Conservation (phyloP, 164 flowering plant genomes). For the Saururus chinensis region DNA sequence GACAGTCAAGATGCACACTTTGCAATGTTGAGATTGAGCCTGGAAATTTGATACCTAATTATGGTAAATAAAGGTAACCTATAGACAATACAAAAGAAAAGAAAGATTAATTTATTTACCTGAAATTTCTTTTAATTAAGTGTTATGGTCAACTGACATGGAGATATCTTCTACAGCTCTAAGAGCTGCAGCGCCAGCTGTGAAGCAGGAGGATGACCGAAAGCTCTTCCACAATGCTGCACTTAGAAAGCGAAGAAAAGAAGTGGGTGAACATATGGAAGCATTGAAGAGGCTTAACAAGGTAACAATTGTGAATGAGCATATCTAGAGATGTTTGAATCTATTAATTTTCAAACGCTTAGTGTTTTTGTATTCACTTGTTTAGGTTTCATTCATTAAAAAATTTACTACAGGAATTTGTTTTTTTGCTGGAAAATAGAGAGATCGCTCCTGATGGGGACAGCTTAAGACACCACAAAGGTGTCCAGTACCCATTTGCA, state of each 20-base stretch:
- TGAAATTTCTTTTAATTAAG: neutral
- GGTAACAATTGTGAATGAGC: constrained; percentile 24
- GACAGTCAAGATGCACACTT: constrained; percentile 77
- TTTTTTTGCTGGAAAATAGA: constrained; percentile 66
- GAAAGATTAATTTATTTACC: neutral
- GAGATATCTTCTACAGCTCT: constrained; percentile 39
- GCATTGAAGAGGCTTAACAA: constrained; percentile 40
- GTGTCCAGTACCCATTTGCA: constrained; percentile 83
- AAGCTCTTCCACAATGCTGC: constrained; percentile 81
- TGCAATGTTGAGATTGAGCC: constrained; percentile 70
- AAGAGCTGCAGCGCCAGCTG: constrained; percentile 91
- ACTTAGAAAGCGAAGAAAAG: constrained; percentile 76
- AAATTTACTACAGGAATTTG: no score
- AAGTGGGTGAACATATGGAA: constrained; percentile 54
- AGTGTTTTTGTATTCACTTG: neutral
- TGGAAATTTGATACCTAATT: constrained; percentile 67
- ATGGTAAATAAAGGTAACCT: constrained; percentile 30
- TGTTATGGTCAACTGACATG: neutral
- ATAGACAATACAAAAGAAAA: neutral
- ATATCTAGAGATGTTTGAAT: no score
- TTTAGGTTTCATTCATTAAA: neutral
- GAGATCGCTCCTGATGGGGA: constrained; percentile 44
- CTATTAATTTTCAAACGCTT: neutral
- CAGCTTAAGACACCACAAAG: constrained; percentile 29
- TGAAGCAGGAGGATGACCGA: constrained; percentile 80